Conservation (phyloP, 108 stramenopile genomes). For the Nitzschia palea region DNA sequence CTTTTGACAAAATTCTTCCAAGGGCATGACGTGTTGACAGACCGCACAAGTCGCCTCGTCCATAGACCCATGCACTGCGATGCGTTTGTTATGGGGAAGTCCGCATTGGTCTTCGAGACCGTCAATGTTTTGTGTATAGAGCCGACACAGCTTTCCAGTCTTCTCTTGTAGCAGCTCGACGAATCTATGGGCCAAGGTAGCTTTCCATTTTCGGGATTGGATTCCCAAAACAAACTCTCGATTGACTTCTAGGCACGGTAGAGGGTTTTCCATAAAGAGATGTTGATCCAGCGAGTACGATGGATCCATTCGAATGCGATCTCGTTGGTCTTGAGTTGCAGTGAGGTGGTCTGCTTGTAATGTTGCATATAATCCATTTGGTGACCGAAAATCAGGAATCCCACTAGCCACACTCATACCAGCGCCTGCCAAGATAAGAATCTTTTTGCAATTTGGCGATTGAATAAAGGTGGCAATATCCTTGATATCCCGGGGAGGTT, state of each 20-base stretch:
- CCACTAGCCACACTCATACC: constrained; percentile 78
- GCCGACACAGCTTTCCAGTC: constrained; percentile 70
- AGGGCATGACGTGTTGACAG: constrained; percentile 56
- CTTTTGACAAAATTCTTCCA: constrained; percentile 57
- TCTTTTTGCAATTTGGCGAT: constrained; percentile 43
- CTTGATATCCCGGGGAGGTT: constrained; percentile 30
- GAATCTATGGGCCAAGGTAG: constrained; percentile 87
- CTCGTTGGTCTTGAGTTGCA: constrained; percentile 51
- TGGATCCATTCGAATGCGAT: constrained; percentile 59
- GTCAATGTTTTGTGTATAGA: constrained; percentile 97
- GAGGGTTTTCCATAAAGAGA: constrained; percentile 77
- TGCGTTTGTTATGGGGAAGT: constrained; percentile 63
- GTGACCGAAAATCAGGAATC: constrained; percentile 85
- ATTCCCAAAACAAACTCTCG: constrained; percentile 85
- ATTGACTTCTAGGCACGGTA: constrained; percentile 84
- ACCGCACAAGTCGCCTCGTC: constrained; percentile 76
- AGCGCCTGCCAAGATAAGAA: constrained; percentile 68
- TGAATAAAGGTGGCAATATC: constrained; percentile 54
- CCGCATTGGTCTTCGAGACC: constrained; percentile 86
- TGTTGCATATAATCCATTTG: constrained; percentile 85
- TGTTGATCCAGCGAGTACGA: constrained; percentile 61
- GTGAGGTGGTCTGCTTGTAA: constrained; percentile 66
- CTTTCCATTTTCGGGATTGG: constrained; percentile 60
- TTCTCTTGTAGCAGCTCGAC: constrained; percentile 71
- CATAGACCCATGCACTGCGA: constrained; percentile 88